Evolutionary conservation across 2,329 filamentous ascomycete species (phyloP).

Genomic region (Claviceps quebecensis): DNA sequence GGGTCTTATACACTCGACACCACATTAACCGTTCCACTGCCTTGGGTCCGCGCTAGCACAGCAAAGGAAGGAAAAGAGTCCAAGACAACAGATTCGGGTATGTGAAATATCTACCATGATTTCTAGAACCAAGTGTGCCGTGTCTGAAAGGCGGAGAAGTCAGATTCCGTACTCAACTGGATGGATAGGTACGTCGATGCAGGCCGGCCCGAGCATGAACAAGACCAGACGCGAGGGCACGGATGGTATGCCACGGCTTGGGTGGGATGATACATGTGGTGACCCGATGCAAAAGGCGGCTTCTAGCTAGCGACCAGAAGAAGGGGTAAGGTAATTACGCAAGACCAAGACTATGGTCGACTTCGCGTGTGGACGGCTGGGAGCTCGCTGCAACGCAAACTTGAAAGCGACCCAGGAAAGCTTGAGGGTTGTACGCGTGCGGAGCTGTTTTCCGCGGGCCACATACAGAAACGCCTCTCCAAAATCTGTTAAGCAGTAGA

Average conservation of each 20-base stretch:
- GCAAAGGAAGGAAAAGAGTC: background rate
- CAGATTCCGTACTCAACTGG: background rate
- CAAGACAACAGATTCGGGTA: slow-evolving; percentile 3
- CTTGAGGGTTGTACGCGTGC: background rate
- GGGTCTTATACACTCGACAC: slow-evolving; percentile 8
- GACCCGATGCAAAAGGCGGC: slow-evolving; percentile 1
- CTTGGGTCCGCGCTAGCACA: slow-evolving; percentile 3
- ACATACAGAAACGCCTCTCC: background rate
- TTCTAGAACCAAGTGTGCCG: background rate
- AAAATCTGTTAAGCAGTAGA: background rate
- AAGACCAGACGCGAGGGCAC: slow-evolving; percentile 4
- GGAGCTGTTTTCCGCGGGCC: background rate
- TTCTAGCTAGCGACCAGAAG: background rate
- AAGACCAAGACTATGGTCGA: background rate
- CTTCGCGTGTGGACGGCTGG: background rate
- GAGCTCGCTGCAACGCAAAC: background rate
- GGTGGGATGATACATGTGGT: slow-evolving; percentile 4
- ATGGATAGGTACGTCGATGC: background rate
- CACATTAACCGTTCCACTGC: slow-evolving; percentile 2
- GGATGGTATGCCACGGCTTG: slow-evolving; percentile 3
- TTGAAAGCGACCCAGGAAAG: background rate
- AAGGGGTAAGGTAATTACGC: background rate
- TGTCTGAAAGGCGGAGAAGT: background rate
- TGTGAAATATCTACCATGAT: background rate
- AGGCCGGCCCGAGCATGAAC: background rate